Base-by-base conservation (phyloP, 495 filamentous ascomycete species). In the Hyphodiscus hymeniophilus region DNA sequence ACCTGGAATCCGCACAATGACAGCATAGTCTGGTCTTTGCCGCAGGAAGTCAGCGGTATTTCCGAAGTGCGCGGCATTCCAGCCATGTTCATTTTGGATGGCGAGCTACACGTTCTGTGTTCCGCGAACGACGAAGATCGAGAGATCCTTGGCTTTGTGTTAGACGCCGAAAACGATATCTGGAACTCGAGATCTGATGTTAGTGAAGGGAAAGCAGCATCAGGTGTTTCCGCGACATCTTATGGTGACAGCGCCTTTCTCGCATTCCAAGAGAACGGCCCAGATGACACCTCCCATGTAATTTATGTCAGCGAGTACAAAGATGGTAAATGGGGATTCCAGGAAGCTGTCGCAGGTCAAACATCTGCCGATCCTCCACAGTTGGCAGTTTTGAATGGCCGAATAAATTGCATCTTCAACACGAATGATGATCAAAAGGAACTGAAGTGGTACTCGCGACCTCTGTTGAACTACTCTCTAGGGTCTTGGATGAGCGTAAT, bases 341-440 rank as follows among this genome's bases (percentile, higher is more conserved):
- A 60, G 22, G 61, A 64, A 43, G 16, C 44, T 18, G 45, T 64
- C 3, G 43, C 47, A n/a, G 48, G 32, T 5, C 54, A 55, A 28
- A 52, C 41, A 6, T 56, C 57, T 12, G 41, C 55, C 1, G 45
- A 57, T 38, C 55, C 59, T n/a, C 61, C 61, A 15, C 61, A 64
- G 39, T 51, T 64, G 28, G 42, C 52, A 3, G 42, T 64, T 38
- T 47, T 62, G 46, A 60, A 60, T 47, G 61, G 59, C 6, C 35
- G 55, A 16, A 52, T 64, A 41, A 60, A 64, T 45, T 64, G 61
- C 53, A 59, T 64, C 21, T 64, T 64, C 51, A 59, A 55, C 43
- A 40, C 60, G 12, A 53, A 53, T 28, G 51, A 50, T 23, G 39
- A 55, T 1, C 22, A 43, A n/a, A 52, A 49, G 22, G 53, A 60